Evolutionary conservation across 768 basidiomycete genomes (phyloP), one percentile per base, ranked within the genome.

Genomic region (Psilocybe sp.): DNA sequence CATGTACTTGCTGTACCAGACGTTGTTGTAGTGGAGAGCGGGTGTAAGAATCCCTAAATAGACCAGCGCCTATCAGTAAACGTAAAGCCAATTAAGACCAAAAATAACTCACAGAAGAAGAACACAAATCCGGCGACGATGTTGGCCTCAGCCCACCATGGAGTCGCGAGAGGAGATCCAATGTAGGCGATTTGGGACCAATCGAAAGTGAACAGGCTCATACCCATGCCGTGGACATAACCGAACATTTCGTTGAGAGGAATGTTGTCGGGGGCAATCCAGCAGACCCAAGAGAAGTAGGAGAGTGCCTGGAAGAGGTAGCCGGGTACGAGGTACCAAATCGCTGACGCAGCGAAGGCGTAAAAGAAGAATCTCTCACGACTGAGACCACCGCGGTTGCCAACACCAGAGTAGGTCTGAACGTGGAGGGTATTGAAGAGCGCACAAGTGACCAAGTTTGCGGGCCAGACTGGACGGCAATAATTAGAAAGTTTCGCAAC

Each of bases 61-160:
- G n/a, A 43, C 43, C 39, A 37, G 19, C 35, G 44, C 28, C 12
- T 28, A n/a, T 45, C 33, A 14, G 33, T 54, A 35, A 44, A 12
- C 14, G 28, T 11, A 44, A 18, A 12, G 23, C 16, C 18, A 36
- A 11, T 34, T 16, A 36, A 11, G 15, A 18, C 12, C 16, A 34
- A 35, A 35, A 45, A 36, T 28, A 28, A 54, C 72, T 53, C 49
- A 74, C 83, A 91, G 69, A 84, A 86, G 68, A 90, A 79, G 66
- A 85, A 74, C 4, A 83, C 67, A 57, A 89, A 84, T 20, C 85
- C 81, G 42, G 61, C 68, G 2, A 76, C 65, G 47, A 89, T 71
- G 64, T 90, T 89, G 10, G 84, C 87, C 61, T 85, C 81, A 2
- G 86, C 87, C 87, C 87, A 89, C 87, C 87, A 92, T 1, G 89